These are phyloP conservation scores for Xerocomus tenax DNA, from an alignment of 1,284 basidiomycete genomes.

Conservation along the genomic window DNA sequence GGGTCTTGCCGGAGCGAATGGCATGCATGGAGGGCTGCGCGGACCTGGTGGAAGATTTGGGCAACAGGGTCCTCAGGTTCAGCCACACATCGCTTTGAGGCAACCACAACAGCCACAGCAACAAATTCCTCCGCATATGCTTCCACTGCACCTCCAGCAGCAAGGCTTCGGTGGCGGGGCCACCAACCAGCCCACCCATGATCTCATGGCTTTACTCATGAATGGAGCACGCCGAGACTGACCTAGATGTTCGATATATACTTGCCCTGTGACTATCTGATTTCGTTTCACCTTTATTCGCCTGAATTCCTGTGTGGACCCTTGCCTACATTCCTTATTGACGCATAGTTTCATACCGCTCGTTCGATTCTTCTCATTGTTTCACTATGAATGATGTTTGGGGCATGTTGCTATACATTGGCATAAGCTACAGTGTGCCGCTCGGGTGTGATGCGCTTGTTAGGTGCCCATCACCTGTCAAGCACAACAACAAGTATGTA, in stretches of 20 bases:
- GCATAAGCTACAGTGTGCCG: conserved; percentile 4
- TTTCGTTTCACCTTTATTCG: conserved; percentile 8
- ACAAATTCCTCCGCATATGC: conserved; percentile 47
- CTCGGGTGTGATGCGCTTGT: conserved; percentile 10
- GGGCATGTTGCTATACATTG: conserved; percentile 4
- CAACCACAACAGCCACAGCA: conserved; percentile 38
- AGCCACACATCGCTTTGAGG: conserved; percentile 35
- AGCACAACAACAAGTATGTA: conserved; percentile 1
- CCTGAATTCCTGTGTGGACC: conserved; percentile 18
- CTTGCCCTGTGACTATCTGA: conserved; percentile 11
- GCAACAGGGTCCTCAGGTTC: conserved; percentile 43
- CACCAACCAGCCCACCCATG: conserved; percentile 52
- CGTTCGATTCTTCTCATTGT: conserved; percentile 21
- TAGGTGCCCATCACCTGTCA: conserved; percentile 11
- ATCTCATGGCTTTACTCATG: conserved; percentile 74
- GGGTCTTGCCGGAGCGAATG: conserved; percentile 36
- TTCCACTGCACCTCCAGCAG: conserved; percentile 56
- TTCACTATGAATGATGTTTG: conserved; percentile 29
- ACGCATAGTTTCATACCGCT: conserved; percentile 26
- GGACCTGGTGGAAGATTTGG: conserved; percentile 42
- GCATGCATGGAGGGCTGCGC: conserved; percentile 35
- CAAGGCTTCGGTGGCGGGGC: conserved; percentile 40
- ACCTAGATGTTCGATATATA: conserved; percentile 23
- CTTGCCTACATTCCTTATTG: conserved; percentile 28
- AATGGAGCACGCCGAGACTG: conserved; percentile 58